A percentile compares a stretch with the other conserved stretches of the same genome.
phyloP scores from a whole-genome alignment of 2,329 filamentous ascomycete genomes.

The Hymenoscyphus albidus region DNA sequence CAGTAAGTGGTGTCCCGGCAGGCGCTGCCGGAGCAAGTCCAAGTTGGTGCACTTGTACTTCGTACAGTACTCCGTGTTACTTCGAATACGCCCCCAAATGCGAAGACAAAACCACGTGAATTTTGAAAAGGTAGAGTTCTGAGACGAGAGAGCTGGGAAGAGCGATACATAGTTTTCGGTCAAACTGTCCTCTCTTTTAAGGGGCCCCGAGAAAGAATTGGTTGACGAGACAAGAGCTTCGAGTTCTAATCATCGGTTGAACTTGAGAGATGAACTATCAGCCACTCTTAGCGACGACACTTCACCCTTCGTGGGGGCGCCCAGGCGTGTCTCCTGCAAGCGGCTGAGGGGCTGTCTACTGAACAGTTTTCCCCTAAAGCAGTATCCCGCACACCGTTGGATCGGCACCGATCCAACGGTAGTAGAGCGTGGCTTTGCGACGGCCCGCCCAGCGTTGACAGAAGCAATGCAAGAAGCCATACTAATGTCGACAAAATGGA shows the following conservation, averaged over 20 bases:
- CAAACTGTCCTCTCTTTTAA: background rate
- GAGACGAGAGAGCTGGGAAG: slow-evolving; percentile 6
- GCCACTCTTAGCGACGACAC: background rate
- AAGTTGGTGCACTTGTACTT: background rate
- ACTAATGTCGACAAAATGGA: slow-evolving; percentile 17
- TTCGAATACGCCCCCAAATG: slow-evolving; percentile 5
- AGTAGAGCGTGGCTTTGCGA: slow-evolving; percentile 17
- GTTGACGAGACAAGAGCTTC: background rate
- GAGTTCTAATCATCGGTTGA: background rate
- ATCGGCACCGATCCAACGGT: slow-evolving; percentile 25
- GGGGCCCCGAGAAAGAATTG: background rate
- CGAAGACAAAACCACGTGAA: slow-evolving; percentile 11
- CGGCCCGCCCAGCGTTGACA: slow-evolving; percentile 27
- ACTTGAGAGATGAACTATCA: background rate
- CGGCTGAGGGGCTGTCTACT: slow-evolving; percentile 5
- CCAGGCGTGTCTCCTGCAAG: background rate
- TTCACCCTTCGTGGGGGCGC: background rate
- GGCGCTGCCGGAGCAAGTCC: slow-evolving; percentile 11
- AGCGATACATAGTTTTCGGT: background rate
- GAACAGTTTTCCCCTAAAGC: slow-evolving; percentile 13
- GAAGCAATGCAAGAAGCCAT: slow-evolving; percentile 9
- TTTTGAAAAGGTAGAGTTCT: slow-evolving; percentile 5
- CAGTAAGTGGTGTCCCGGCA: slow-evolving; percentile 10
- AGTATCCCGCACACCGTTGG: slow-evolving; percentile 19
- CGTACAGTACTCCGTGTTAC: slow-evolving; percentile 7